Evolutionary conservation across 192 early-diverging fungal species (phyloP).

Genomic region (Linnemannia hyalina): DNA sequence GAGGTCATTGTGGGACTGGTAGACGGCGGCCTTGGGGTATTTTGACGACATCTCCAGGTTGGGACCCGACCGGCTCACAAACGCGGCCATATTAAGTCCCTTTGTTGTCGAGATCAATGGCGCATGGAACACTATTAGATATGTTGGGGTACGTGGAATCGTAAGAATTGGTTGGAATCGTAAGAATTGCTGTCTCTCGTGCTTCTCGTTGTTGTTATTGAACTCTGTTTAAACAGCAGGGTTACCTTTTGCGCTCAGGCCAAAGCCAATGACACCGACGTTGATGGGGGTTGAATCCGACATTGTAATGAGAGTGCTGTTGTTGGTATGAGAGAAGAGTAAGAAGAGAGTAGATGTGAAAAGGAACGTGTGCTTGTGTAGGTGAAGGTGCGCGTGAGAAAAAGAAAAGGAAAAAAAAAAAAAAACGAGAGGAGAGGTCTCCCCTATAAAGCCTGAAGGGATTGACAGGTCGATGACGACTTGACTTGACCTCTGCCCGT

Average conservation of each 20-base stretch:
- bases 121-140: constrained; percentile 68
- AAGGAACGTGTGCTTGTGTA: not conserved
- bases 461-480: not conserved
- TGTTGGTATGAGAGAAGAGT: not conserved
- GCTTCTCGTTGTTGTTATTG: not conserved
- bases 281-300: constrained; percentile 57
- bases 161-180: not conserved
- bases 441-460: not conserved
- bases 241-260: constrained; percentile 63
- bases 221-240: no score
- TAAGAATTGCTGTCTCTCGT: no score
- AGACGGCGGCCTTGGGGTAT: constrained; percentile 67
- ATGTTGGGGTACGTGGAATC: not conserved
- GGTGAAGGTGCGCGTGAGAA: not conserved
- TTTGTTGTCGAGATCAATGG: constrained; percentile 69
- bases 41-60: constrained; percentile 47
- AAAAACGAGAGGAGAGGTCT: not conserved
- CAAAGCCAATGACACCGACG: constrained; percentile 78
- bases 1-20: constrained; percentile 66
- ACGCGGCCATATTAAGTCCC: constrained; percentile 64
- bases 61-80: constrained; percentile 69
- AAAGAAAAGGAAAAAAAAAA: not conserved
- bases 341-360: not conserved
- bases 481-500: not conserved
- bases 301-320: not conserved